Evolutionary conservation across 352 stramenopile species (phyloP), one percentile per base, ranked within the genome.

Genomic region (Pythium insidiosum): DNA sequence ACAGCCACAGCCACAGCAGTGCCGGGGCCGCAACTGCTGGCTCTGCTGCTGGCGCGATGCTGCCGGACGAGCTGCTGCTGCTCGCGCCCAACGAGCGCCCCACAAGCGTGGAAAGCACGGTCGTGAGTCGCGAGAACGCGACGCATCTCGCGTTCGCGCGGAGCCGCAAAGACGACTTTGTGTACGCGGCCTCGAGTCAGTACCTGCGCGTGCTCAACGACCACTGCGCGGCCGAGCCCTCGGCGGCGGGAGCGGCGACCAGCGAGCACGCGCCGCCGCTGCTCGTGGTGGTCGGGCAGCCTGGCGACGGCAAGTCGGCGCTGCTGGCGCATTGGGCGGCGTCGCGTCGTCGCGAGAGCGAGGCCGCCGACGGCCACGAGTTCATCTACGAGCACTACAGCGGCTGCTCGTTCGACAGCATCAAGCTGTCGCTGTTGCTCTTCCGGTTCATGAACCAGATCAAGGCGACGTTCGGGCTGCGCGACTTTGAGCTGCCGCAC

Each of bases 381-480:
- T 61, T 90, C 35, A 84, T 92, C 45, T 88, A 88, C 40, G 68
- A 89, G 29, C 80, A 92, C 58, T 88, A 88, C 41, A 54, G 60
- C 11, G 80, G 80, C 10, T 88, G 80, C 45, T 90, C 80, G 15
- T 92, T 84, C 46, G 80, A 92, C 50, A 88, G 73, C 41, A 74
- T 92, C 43, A 86, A 88, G 47, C 58, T 91, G 12, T 85, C 79
- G 38, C 53, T 88, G 33, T 86, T 88, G 54, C 63, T 91, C 19
- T 91, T 87, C 50, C 70, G 80, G 21, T 72, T 88, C 44, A 90
- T 92, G 75, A 65, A 71, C 38, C 68, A 89, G 46, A 62, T 92
- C 51, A 86, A 86, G 31, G 59, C 71, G 18, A 75, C 70, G 18
- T 87, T 81, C 34, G 65, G 38, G 6, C 66, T 92, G n/a, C 63